Conservation (phyloP, 2,329 filamentous ascomycete genomes). For the Cercospora sojina region DNA sequence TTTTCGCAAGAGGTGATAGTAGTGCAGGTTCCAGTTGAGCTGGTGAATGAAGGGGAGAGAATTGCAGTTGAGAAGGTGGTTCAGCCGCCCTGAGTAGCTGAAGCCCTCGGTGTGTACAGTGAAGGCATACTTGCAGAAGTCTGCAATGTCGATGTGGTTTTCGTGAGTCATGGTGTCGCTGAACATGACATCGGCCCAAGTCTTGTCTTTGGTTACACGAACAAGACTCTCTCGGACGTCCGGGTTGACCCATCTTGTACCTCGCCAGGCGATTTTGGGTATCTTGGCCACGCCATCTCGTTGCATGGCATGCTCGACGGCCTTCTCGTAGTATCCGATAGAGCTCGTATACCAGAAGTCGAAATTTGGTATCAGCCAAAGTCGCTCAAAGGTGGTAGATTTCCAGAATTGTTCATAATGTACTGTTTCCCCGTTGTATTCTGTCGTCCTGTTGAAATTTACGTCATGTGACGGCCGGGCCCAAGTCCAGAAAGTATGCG, state of each 20-base stretch:
- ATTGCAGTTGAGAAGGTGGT: slow-evolving; percentile 31
- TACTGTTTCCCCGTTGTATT: slow-evolving; percentile 1
- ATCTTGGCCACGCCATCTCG: slow-evolving; percentile 28
- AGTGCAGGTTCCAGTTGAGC: slow-evolving; percentile 27
- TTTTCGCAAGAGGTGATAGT: slow-evolving; percentile 26
- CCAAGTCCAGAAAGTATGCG: slow-evolving; percentile 20
- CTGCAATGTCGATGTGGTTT: slow-evolving; percentile 21
- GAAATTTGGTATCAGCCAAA: slow-evolving; percentile 22
- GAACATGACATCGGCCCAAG: slow-evolving; percentile 40
- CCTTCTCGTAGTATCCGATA: slow-evolving; percentile 19
- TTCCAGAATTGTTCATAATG: slow-evolving; percentile 7
- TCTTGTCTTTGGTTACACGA: slow-evolving; percentile 32
- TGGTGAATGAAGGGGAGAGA: slow-evolving; percentile 28
- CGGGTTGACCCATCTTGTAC: slow-evolving; percentile 31
- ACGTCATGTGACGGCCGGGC: slow-evolving; percentile 6
- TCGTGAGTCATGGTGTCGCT: slow-evolving; percentile 22
- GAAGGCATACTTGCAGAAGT: slow-evolving; percentile 32
- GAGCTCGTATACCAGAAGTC: slow-evolving; percentile 18
- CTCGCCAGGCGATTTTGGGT: slow-evolving; percentile 35
- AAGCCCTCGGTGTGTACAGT: slow-evolving; percentile 33
- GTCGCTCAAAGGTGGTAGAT: slow-evolving; percentile 7
- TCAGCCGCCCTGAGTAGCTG: slow-evolving; percentile 32
- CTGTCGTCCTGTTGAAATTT: slow-evolving; percentile 8
- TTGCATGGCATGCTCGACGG: slow-evolving; percentile 12
- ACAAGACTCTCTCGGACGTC: slow-evolving; percentile 36